A percentile compares a stretch with the other conserved stretches of the same genome.
Conservation (phyloP, 495 filamentous ascomycete species). For the Aspergillus sclerotioniger region DNA sequence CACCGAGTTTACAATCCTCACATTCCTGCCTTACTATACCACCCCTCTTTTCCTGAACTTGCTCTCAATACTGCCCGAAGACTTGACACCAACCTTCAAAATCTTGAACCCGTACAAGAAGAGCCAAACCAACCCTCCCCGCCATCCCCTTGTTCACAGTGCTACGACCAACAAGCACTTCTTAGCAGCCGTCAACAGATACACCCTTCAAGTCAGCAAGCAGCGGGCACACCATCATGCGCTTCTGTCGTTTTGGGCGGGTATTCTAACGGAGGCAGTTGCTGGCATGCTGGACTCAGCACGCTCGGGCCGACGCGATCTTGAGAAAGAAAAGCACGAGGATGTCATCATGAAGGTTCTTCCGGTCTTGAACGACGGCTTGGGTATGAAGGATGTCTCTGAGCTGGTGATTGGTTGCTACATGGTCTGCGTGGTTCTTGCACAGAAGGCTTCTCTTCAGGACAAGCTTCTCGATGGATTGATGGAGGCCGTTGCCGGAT, state of each 20-base stretch:
- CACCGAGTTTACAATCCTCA: slow-evolving; percentile 71
- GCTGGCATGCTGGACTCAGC: slow-evolving; percentile 73
- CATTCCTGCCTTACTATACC: slow-evolving; percentile 89
- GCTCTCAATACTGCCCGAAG: slow-evolving; percentile 74
- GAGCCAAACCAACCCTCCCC: slow-evolving; percentile 68
- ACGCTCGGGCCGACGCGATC: slow-evolving; percentile 64
- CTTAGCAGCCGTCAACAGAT: slow-evolving; percentile 67
- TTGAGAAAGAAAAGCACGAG: slow-evolving; percentile 72
- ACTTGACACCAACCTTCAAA: slow-evolving; percentile 69
- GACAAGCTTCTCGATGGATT: slow-evolving; percentile 72
- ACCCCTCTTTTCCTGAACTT: slow-evolving; percentile 77
- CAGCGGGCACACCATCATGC: slow-evolving; percentile 68
- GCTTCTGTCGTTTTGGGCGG: slow-evolving; percentile 83
- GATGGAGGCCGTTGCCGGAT: slow-evolving; percentile 79
- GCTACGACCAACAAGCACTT: slow-evolving; percentile 70
- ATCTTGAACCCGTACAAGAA: slow-evolving; percentile 83
- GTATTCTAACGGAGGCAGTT: slow-evolving; percentile 75
- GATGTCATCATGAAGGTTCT: slow-evolving; percentile 71
- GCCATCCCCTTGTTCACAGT: slow-evolving; percentile 75
- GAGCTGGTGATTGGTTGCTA: slow-evolving; percentile 82
- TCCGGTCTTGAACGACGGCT: slow-evolving; percentile 70
- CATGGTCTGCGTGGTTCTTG: slow-evolving; percentile 83
- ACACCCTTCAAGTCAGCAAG: slow-evolving; percentile 67
- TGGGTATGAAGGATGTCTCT: slow-evolving; percentile 67
- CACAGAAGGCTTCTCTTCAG: slow-evolving; percentile 71